Percentiles rank a stretch among this genome's conserved stretches.
Conservation (phyloP, 148 eudicot species). For the Cornus kousa region DNA sequence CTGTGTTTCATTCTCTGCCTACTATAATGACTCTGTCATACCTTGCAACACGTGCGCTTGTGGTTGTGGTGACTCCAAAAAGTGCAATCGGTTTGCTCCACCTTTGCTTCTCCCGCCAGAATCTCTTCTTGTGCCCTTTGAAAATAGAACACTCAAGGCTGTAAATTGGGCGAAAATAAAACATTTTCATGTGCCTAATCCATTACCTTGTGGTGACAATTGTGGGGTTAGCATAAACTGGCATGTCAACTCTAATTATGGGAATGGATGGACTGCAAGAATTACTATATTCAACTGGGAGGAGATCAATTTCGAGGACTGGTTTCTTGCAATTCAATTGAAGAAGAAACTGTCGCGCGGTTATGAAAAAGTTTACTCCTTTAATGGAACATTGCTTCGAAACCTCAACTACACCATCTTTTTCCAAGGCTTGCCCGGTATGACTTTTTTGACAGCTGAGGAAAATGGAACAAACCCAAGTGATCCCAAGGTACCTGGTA, state of each 20-base stretch:
- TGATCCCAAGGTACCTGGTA: too few species aligned
- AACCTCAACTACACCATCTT: constrained; percentile 40
- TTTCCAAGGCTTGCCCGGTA: constrained; percentile 35
- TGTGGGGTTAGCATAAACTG: constrained; percentile 69
- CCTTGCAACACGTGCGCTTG: constrained; percentile 76
- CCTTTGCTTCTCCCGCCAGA: too few species aligned
- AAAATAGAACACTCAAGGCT: constrained; percentile 41
- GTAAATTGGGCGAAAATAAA: constrained; percentile 49
- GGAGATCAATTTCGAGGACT: constrained; percentile 38
- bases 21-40: constrained; percentile 41
- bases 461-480: too few species aligned
- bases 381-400: constrained; percentile 46
- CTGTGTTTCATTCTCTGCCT: constrained; percentile 26
- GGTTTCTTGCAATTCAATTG: constrained; percentile 52
- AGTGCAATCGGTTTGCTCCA: too few species aligned
- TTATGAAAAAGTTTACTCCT: constrained; percentile 51
- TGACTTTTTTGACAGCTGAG: too few species aligned
- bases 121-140: constrained; percentile 38
- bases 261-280: constrained; percentile 56
- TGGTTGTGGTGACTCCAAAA: constrained; percentile 28
- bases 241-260: constrained; percentile 49
- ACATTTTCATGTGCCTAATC: constrained; percentile 31
- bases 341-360: constrained; percentile 38
- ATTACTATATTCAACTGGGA: constrained; percentile 69
- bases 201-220: constrained; percentile 59